Conservation (phyloP, 2,329 filamentous ascomycete genomes). For the Aspergillus calidoustus region DNA sequence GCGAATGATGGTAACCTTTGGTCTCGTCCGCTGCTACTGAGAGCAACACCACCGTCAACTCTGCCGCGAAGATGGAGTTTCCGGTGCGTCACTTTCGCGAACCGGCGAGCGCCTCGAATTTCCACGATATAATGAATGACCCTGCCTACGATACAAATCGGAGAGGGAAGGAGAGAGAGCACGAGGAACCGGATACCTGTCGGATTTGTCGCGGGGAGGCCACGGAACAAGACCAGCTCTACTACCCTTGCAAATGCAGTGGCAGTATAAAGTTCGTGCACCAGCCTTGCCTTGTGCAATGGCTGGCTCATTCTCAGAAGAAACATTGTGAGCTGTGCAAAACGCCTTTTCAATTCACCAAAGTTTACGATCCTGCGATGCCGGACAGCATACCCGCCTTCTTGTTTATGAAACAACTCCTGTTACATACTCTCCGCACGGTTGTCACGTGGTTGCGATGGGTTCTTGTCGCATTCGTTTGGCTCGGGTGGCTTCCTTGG, state of each 20-base stretch:
- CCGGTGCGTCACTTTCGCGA: conserved; percentile 29
- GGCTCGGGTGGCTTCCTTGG: conserved; percentile 87
- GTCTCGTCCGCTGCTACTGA: conserved; percentile 23
- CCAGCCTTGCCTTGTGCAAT: conserved; percentile 97
- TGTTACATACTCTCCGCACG: conserved; percentile 72
- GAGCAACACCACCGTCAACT: conserved; percentile 24
- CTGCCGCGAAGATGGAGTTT: conserved; percentile 33
- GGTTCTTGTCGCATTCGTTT: conserved; percentile 78
- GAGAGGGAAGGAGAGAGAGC: conserved; percentile 41
- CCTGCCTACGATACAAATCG: conserved; percentile 53
- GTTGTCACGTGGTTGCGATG: conserved; percentile 78
- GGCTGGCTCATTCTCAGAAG: conserved; percentile 98
- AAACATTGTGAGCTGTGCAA: conserved; percentile 99
- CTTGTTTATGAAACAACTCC: conserved; percentile 79
- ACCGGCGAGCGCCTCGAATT: conserved; percentile 25
- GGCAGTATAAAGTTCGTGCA: conserved; percentile 99
- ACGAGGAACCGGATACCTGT: conserved; percentile 77
- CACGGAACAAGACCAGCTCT: conserved; percentile 80
- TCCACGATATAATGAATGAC: conserved; percentile 63
- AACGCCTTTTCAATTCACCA: conserved; percentile 96
- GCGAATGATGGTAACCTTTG: conserved; percentile 31
- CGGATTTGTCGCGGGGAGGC: conserved; percentile 94
- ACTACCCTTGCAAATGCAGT: conserved; percentile 98
- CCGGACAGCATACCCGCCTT: conserved; percentile 78
- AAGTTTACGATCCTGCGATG: conserved; percentile 95